Base-by-base conservation (phyloP, 441 rosid genomes). In the Daphne laureola region DNA sequence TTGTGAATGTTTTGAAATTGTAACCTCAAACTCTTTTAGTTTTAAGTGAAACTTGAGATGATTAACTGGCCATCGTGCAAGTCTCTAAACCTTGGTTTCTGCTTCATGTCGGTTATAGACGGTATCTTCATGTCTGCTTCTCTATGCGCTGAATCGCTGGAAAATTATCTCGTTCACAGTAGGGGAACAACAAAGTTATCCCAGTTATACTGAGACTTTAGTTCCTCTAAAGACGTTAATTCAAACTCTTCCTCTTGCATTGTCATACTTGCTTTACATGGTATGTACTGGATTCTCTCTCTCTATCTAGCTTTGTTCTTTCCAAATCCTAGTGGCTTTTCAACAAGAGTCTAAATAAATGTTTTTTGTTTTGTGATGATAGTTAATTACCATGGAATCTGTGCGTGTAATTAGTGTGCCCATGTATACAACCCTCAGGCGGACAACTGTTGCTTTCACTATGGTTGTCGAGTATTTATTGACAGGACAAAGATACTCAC, bases 361-460 rank as follows among this genome's bases (percentile, higher is more conserved):
- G 31, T 18, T 47, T 40, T 40, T 40, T 26, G 14, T 36, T 31
- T 52, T 45, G 48, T 68, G 58, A 43, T 55, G 53, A 58, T 74
- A 79, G 88, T 68, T 82, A 51, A 58, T 74, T 38, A 74, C 83
- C 14, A 82, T 82, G 88, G 88, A 79, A 68, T 69, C 85, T 49
- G 83, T 79, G 45, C 88, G 85, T 16, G 71, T 76, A 65, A 73
- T 82, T 57, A 82, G 63, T 64, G 85, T 79, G 53, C 85, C 88
- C 17, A 82, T 79, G 88, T 82, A 82, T 63, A 82, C 88, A 55
- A 79, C 85, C 16, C 79, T 82, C 15, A 65, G 88, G 72, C 58
- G 85, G 61, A 79, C 85, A 0, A 82, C 83, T 0, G 66, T 79
- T 31, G 74, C 73, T 43, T 79, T 82, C 67, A 77, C 88, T 1